Base-by-base conservation (phyloP, 179 eudicot genomes). In the Corrigiola litoralis region DNA sequence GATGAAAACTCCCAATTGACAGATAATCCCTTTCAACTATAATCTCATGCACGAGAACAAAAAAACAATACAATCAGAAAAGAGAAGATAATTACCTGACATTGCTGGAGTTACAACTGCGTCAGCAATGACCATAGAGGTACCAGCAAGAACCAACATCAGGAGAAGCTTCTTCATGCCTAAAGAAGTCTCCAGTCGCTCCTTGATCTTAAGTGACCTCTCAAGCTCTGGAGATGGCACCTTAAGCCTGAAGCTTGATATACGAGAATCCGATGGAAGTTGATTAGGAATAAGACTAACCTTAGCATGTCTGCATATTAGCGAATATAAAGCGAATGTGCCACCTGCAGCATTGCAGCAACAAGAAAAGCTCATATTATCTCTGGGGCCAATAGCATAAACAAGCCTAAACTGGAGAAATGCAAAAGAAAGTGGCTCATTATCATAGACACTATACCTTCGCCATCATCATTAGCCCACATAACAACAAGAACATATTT, bases 401-500 rank as follows among this genome's bases (percentile, higher is more conserved):
- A 17, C 10, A 68, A n/a, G 40, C 51, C 40, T 32, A 45, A 55
- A 37, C 56, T 18, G 54, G 61, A 57, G 5, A 66, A 32, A 60
- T 18, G 48, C 51, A 66, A 60, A 31, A 44, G 10, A 34, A 51
- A 36, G 24, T 69, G 6, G 41, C 28, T 54, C 57, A 61, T 54
- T 23, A 53, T 45, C 18, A 71, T 51, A 63, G 32, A 60, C 33
- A 56, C 20, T 77, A 60, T 83, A 94, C 99, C 99, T 86, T 94
- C 97, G 61, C 99, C 97, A 55, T 94, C 97, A 70, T 94, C 94
- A 75, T 94, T 94, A 52, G 97, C 99, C 95, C 88, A 88, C 67
- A 94, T 76, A 68, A 94, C 99, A 66, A 94, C 76, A n/a, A 86
- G 74, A 53, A 86, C 83, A 72, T 94, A 94, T 67, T 94, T 94